Base-by-base conservation (phyloP, 129 eudicot species). In the Flaveria linearis region DNA sequence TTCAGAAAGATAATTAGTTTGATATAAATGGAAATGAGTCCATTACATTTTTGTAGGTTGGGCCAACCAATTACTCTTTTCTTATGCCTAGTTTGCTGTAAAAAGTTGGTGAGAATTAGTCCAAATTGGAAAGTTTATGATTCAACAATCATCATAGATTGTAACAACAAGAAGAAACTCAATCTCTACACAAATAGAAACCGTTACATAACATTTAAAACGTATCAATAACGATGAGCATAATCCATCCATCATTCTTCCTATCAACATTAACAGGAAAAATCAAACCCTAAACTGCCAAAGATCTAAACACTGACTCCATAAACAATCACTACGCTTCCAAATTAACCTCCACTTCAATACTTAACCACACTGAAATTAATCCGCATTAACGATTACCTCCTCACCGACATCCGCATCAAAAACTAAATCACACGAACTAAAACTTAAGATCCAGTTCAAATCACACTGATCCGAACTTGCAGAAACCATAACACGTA, bases 381-480 rank as follows among this genome's bases (percentile, higher is more conserved):
- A 75, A 80, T 73, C 79, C 45, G 43, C 79, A 72, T 22, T 73
- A 26, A 52, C 18, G 18, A 53, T 12, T 57, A 46, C 62, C 43
- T 20, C 22, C 22, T 80, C 69, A 74, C 57, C 68, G 57, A 16
- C 55, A 80, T 43, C 75, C 71, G 28, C 75, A 52, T 65, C 12
- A 64, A 64, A 18, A 30, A 57, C 39, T 47, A 22, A 63, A 63
- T 10, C 36, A 39, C 43, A 45, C 45, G 70, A 42, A 46, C 63
- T 55, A 25, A 56, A 67, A 45, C 0, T 43, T 74, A 74, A 80
- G 79, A 74, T 80, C 79, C 72, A 63, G 26, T 75, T 68, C 55
- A 67, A 66, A 73, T 66, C 75, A 80, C 73, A 74, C 55, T 74
- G 84, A 80, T 80, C 83, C 26, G 47, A 79, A 50, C 64, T 79